These are phyloP conservation scores for Grosmannia clavigera DNA, from an alignment of 2,329 filamentous ascomycete genomes.

Conservation along the genomic window DNA sequence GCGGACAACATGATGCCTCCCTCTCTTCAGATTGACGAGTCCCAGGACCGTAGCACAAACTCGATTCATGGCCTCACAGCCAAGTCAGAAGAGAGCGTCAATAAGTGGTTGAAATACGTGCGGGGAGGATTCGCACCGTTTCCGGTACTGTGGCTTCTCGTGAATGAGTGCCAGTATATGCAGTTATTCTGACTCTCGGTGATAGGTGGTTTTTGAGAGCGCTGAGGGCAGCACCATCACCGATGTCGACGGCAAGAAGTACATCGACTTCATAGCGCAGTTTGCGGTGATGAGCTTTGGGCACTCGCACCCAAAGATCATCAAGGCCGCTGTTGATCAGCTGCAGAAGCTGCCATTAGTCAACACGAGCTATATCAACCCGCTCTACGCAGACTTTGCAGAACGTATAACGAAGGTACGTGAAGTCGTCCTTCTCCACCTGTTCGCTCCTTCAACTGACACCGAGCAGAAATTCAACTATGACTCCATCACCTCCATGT, in stretches of 20 bases:
- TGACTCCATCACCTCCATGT: constrained; percentile 1
- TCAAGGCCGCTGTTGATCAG: constrained; percentile 2
- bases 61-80: background rate
- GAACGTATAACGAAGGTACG: background rate
- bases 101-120: constrained; percentile 1
- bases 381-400: constrained; percentile 1
- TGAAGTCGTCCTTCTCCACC: background rate
- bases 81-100: background rate
- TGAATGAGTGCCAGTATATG: background rate
- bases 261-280: constrained; percentile 2
- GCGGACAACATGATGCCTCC: too few species aligned
- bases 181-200: background rate
- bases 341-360: background rate
- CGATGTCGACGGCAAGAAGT: constrained; percentile 2
- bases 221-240: background rate
- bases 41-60: background rate
- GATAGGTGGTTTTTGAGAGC: background rate
- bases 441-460: background rate
- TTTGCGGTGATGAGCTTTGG: constrained; percentile 3
- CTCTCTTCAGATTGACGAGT: too few species aligned
- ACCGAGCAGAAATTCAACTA: background rate
- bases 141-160: background rate
- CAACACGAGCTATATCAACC: constrained; percentile 5
- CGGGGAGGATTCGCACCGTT: constrained; percentile 3
- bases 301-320: constrained; percentile 2